Evolutionary conservation across 163 green algal species (phyloP).

Genomic region (Coccomyxa subellipsoidea): DNA sequence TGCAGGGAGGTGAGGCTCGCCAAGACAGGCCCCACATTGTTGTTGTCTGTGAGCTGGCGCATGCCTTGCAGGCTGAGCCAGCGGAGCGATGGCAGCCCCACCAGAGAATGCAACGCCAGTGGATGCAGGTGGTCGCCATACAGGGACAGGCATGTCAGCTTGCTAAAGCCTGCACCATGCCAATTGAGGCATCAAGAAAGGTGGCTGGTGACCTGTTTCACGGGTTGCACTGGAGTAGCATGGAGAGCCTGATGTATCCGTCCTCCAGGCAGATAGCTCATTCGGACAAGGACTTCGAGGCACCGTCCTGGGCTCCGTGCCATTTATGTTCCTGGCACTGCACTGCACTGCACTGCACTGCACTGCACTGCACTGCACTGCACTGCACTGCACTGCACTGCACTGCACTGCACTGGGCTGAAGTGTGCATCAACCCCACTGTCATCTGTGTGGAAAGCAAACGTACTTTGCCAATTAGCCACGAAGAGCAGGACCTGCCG

Average conservation of each 20-base stretch:
- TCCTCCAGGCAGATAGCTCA: too few relatives aligned
- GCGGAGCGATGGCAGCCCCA: background rate
- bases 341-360: background rate
- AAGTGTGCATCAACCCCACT: background rate
- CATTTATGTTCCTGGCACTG: background rate
- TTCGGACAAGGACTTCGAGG: too few relatives aligned
- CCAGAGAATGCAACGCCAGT: background rate
- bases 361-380: too few relatives aligned
- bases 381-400: too few relatives aligned
- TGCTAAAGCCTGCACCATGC: conserved; percentile 4
- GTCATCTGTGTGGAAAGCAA: background rate
- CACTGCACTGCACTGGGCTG: too few relatives aligned
- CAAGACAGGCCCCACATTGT: background rate
- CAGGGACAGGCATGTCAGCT: background rate
- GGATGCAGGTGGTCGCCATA: background rate
- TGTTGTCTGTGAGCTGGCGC: background rate
- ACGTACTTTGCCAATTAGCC: background rate
- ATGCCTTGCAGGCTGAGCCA: background rate
- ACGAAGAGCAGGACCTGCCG: too few relatives aligned
- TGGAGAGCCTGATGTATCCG: background rate
- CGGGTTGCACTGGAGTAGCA: background rate
- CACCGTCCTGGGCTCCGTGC: too few relatives aligned
- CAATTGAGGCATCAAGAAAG: background rate
- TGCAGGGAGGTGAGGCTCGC: background rate
- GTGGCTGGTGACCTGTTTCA: background rate